Evolutionary conservation across 768 basidiomycete genomes (phyloP), one percentile per base, ranked within the genome.

Genomic region (Panellus pusillus): DNA sequence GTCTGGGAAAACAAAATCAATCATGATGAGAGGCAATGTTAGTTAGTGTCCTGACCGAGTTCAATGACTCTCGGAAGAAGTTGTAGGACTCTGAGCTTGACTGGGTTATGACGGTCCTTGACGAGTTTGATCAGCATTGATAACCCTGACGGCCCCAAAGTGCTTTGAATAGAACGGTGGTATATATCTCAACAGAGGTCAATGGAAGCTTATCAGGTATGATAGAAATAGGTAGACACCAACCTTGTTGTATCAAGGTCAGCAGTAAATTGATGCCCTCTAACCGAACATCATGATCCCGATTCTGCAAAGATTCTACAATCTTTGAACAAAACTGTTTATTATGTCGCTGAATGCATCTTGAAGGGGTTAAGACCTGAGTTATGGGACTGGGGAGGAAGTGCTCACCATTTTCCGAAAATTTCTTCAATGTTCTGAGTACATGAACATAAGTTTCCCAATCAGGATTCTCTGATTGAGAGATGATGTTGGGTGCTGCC

Each of bases 271-370:
- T 4, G 9, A 37, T 4, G 9, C 4, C 35, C 42, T 37, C 35
- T 6, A 28, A n/a, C 0, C 50, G 50, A 44, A 51, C 50, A 15
- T 43, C 42, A 1, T 51, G 41, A 51, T 51, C 42, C 3, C 5
- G 7, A 14, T 51, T 42, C 8, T 44, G 24, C 29, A 51, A 11
- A 6, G 18, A 44, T 1, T 44, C 35, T 20, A 51, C 15, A 9
- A 51, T 28, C 35, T 19, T 44, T 11, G 50, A 12, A 51, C 12
- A 28, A 44, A 27, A n/a, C 42, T 19, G 15, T 44, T 44, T 6
- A 51, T 51, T 8, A 41, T 51, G 17, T 51, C 50, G 9, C 32
- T 18, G 13, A 51, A 51, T 14, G 50, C 50, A 17, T 51, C 50
- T 51, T 32, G 9, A 8, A 1, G 3, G 15, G 15, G 17, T 44